Conservation (phyloP, 495 filamentous ascomycete genomes). For the Xylaria scruposa region DNA sequence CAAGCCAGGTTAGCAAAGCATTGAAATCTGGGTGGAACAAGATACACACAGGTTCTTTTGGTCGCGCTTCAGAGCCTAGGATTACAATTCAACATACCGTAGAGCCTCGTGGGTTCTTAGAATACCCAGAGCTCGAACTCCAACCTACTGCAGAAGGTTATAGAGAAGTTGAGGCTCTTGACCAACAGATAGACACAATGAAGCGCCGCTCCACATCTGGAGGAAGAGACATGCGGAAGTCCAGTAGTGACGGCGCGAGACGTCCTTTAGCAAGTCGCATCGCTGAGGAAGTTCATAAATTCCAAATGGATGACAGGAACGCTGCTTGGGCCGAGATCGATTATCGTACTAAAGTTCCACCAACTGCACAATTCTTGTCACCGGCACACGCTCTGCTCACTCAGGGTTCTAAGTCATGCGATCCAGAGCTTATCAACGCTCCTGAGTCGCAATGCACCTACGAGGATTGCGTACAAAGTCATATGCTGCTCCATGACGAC, state of each 20-base stretch:
- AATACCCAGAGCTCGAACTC: conserved; percentile 48
- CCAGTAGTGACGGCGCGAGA: conserved; percentile 25
- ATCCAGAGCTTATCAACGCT: conserved; percentile 7
- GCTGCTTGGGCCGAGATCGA: conserved; percentile 24
- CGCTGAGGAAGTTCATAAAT: conserved; percentile 38
- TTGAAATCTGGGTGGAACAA: conserved; percentile 43
- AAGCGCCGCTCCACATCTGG: conserved; percentile 36
- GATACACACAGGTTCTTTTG: conserved; percentile 31
- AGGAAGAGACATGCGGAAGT: conserved; percentile 20
- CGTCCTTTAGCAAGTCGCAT: conserved; percentile 31
- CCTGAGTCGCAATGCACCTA: conserved; percentile 24
- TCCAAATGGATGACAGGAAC: conserved; percentile 25
- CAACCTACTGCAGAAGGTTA: conserved; percentile 40
- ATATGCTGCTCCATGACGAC: conserved; percentile 35
- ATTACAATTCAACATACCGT: conserved; percentile 24
- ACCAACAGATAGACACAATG: conserved; percentile 43
- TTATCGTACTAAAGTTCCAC: background rate
- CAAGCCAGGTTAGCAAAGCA: conserved; percentile 41
- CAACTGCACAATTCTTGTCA: conserved; percentile 8
- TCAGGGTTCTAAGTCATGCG: conserved; percentile 17
- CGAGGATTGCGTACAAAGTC: conserved; percentile 33
- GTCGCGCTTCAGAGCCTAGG: conserved; percentile 19
- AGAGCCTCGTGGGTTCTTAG: conserved; percentile 31
- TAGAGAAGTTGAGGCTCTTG: conserved; percentile 42
- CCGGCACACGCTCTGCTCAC: conserved; percentile 11